These are phyloP conservation scores for Polytrichum formosum DNA, from an alignment of 225 moss, liverwort and hornwort genomes.

Conservation along the genomic window DNA sequence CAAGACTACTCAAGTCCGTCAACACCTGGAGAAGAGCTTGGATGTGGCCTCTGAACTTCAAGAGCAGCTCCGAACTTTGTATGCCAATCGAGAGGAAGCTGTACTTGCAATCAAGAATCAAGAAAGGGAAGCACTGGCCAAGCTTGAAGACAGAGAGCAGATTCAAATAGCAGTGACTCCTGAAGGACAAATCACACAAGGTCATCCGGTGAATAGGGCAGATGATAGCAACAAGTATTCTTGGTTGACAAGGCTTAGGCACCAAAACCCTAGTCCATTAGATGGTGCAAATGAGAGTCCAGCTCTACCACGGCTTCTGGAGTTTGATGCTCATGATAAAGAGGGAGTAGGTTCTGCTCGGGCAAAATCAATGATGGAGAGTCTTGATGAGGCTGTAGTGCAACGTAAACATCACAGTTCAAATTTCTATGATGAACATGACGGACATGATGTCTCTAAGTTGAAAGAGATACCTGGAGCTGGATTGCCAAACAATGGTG, in stretches of 20 bases:
- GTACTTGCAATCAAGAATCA: slow-evolving; percentile 29
- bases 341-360: slow-evolving; percentile 20
- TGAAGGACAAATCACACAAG: slow-evolving; percentile 7
- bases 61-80: slow-evolving; percentile 53
- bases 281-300: slow-evolving; percentile 27
- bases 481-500: slow-evolving; percentile 5
- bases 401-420: slow-evolving; percentile 14
- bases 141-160: slow-evolving; percentile 23
- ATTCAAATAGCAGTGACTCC: not conserved
- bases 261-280: slow-evolving; percentile 20
- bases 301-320: slow-evolving; percentile 35
- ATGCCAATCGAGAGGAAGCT: slow-evolving; percentile 52
- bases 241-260: slow-evolving; percentile 41
- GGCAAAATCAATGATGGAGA: not conserved
- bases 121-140: slow-evolving; percentile 22
- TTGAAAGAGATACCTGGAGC: slow-evolving; percentile 6
- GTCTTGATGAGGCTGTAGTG: slow-evolving; percentile 1
- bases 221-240: slow-evolving; percentile 25
- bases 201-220: slow-evolving; percentile 18
- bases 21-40: slow-evolving; percentile 73
- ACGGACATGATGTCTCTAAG: not conserved
- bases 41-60: slow-evolving; percentile 71
- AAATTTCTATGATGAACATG: slow-evolving; percentile 5
- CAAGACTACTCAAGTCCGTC: slow-evolving; percentile 67
- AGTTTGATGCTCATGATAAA: slow-evolving; percentile 42